Base-by-base conservation (phyloP, 345 rosid species). In the Cardiospermum halicacabum region DNA sequence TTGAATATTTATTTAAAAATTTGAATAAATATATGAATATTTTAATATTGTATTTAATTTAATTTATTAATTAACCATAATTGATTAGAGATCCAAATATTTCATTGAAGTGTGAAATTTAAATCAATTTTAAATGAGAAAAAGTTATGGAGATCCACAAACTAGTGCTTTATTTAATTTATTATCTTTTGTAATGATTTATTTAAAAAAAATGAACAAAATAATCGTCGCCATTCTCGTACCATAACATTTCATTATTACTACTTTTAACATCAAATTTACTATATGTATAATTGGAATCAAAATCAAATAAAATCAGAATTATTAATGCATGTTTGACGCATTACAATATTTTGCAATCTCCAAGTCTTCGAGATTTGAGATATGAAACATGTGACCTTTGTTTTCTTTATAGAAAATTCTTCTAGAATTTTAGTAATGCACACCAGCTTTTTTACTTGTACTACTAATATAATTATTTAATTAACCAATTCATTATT, bases 351-450 rank as follows among this genome's bases (percentile, higher is more conserved):
- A n/a, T 5, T 34, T 3, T 4, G 39, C 39, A 34, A 34, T n/a
- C 32, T 34, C n/a, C 7, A 50, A 22, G 47, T 64, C 37, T 10
- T 53, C 50, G 68, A 53, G 58, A 64, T 64, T 64, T 11, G 49
- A 26, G 59, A 64, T 24, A 49, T 25, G 59, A 37, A 53, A n/a
- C n/a, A n/a, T n/a, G n/a, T n/a, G 49, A 64, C n/a, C n/a, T 18
- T 24, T 10, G 3, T 11, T 24, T 64, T 64, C n/a, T 36, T 64
- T 25, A 51, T 12, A 15, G 12, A 16, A 4, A 53, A 53, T 64
- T 64, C 49, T 53, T 25, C n/a, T 16, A 36, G 50, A 53, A 37
- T 64, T 25, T 24, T 25, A 4, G 59, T 37, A 50, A 32, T 32
- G 57, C 24, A 21, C 10, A 22, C 22, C 47, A 32, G 16, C 48